phyloP scores from a whole-genome alignment of 305 asterid species.

The Plantago lanceolata region DNA sequence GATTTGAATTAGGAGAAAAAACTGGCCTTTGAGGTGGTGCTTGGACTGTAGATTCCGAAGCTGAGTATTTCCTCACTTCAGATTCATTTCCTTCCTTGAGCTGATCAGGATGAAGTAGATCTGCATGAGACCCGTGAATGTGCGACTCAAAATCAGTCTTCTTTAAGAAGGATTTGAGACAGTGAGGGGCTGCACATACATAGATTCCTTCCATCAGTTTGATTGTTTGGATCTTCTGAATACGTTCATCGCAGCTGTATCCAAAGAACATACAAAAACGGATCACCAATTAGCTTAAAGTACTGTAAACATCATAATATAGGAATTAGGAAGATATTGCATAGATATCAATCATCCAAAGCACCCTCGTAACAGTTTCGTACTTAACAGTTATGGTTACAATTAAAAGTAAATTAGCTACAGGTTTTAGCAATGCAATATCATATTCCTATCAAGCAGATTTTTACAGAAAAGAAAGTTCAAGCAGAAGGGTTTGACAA shows the following conservation, averaged over 20 bases:
- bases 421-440: too few species aligned
- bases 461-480: too few species aligned
- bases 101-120: constrained; percentile 51
- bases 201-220: constrained; percentile 89
- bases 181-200: constrained; percentile 88
- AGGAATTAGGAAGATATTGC: neutral
- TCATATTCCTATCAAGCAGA: too few species aligned
- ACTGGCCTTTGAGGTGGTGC: constrained; percentile 56
- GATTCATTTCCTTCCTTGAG: constrained; percentile 64
- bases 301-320: neutral
- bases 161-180: constrained; percentile 84
- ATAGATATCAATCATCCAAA: neutral
- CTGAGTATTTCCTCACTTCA: constrained; percentile 62
- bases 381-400: too few species aligned
- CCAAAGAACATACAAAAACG: constrained; percentile 21
- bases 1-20: constrained; percentile 65
- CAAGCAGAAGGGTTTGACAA: too few species aligned
- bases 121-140: constrained; percentile 51
- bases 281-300: constrained; percentile 4
- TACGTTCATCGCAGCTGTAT: constrained; percentile 76
- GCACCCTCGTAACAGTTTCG: neutral
- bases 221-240: constrained; percentile 92
- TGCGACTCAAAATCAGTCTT: constrained; percentile 69
- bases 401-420: constrained; percentile 17
- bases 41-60: constrained; percentile 86